phyloP scores from a whole-genome alignment of 2,329 filamentous ascomycete genomes.

The Huntiella abstrusa region DNA sequence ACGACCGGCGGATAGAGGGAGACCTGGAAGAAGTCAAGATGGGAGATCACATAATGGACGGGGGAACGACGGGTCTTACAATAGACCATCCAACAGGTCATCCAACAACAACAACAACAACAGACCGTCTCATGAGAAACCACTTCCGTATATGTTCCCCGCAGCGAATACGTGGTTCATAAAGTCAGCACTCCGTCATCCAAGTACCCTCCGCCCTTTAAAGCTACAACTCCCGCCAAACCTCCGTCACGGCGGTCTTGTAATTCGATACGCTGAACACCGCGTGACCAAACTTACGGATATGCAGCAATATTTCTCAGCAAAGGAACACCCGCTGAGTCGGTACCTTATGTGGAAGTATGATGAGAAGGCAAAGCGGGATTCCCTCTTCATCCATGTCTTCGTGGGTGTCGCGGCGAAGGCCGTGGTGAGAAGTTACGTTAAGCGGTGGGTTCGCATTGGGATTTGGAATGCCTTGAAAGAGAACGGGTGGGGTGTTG shows the following conservation, averaged over 20 bases:
- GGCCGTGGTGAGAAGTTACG: conserved; percentile 11
- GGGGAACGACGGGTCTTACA: too few relatives aligned
- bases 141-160: conserved; percentile 1
- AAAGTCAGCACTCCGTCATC: neutral
- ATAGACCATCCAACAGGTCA: too few relatives aligned
- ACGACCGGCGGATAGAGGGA: too few relatives aligned
- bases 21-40: too few relatives aligned
- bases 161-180: conserved; percentile 4
- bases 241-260: conserved; percentile 1
- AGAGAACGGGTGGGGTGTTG: conserved; percentile 9
- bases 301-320: conserved; percentile 7
- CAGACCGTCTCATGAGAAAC: too few relatives aligned
- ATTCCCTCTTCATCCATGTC: conserved; percentile 11
- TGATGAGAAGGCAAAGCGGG: conserved; percentile 7
- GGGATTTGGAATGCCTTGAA: conserved; percentile 8
- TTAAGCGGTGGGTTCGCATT: conserved; percentile 10
- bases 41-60: too few relatives aligned
- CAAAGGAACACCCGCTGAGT: conserved; percentile 8
- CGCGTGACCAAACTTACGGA: conserved; percentile 7
- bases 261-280: conserved; percentile 4
- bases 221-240: conserved; percentile 1
- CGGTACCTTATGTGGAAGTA: conserved; percentile 11
- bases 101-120: too few relatives aligned
- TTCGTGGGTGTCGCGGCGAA: conserved; percentile 5
- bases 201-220: neutral